Evolutionary conservation across 495 filamentous ascomycete species (phyloP), one percentile per base, ranked within the genome.

Genomic region (Penicillium nucicola): DNA sequence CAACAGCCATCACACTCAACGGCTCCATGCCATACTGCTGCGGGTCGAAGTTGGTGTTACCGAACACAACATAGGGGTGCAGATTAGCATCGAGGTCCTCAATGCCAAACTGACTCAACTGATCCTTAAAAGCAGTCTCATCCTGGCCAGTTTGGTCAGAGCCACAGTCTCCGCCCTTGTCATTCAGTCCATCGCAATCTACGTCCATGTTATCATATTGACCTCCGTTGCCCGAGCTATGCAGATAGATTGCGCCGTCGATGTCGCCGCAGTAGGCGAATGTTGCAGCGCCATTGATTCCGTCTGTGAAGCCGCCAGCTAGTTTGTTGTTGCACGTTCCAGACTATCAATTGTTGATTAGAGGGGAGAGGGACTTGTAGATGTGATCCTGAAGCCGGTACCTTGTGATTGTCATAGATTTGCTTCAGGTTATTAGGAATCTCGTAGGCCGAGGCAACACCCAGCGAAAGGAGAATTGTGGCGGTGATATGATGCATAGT

Each of bases 51-150:
- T 74, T 71, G 3, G 70, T 61, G 52, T 87, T 88, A 7, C 84
- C 84, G 48, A 88, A 79, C 8, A 88, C 84, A 13, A 86, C 80
- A 39, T 82, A 88, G 1, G 82, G 77, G 53, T 85, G 82, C 20
- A 83, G 69, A 41, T 81, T 78, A 5, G 84, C 73, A 58, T 86
- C 71, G 6, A 88, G 68, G 50, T 88, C 81, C 0, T 61, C 48
- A 45, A 86, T 72, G 12, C 77, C 79, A 52, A 56, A 65, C 38
- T 65, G 42, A 6, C 38, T 54, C 15, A 84, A 66, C 7, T 67
- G 52, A 36, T 78, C 67, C 50, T 77, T 58, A 64, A 84, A 86
- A 0, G 77, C 68, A 3, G 84, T 86, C 38, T 72, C 56, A 32
- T 58, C 55, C 59, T 88, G 82, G 1, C 75, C 80, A 33, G 75